Base-by-base conservation (phyloP, 2,329 filamentous ascomycete genomes). In the Fusarium mexicanum region DNA sequence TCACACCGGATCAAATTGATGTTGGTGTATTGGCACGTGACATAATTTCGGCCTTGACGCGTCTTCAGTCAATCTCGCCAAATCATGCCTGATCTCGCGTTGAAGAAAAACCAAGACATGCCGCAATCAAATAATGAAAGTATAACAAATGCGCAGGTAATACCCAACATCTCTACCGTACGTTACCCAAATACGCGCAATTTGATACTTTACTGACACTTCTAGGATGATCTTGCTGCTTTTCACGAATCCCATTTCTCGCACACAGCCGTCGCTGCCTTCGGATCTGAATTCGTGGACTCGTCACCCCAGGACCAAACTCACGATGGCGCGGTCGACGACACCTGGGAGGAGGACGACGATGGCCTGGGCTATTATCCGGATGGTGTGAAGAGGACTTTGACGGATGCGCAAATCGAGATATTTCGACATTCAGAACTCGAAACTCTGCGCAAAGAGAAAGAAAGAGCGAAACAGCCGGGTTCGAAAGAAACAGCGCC, bases 361-460 rank as follows among this genome's bases (percentile, higher is more conserved):
- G 92, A 94, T 78, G 90, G 85, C 2, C 85, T 98, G 22, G 96
- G 95, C 24, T 96, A 94, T 82, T 98, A 98, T 76, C 83, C 89
- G 2, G 95, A 98, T 79, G 95, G 96, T 7, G 90, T 91, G 70
- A 96, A 96, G 80, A 92, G 96, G 46, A 98, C 95, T 24, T 86
- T 98, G 77, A 98, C 95, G 16, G 94, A 98, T 79, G 93, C 95
- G 76, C 94, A 98, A 84, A 94, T 98, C 76, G 90, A 90, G 61
- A 96, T 98, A 70, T 98, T 98, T 81, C 89, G 95, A 70, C 94
- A 97, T 80, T 96, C 93, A 5, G 96, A 98, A 82, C 88, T 97
- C 29, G 91, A 96, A 79, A 84, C 89, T 18, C 85, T 97, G 44
- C 85, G 93, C 33, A 89, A 90, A 71, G 85, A 87, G 69, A 89